Base-by-base conservation (phyloP, 2,329 filamentous ascomycete species). In the Ampelomyces quisqualis region DNA sequence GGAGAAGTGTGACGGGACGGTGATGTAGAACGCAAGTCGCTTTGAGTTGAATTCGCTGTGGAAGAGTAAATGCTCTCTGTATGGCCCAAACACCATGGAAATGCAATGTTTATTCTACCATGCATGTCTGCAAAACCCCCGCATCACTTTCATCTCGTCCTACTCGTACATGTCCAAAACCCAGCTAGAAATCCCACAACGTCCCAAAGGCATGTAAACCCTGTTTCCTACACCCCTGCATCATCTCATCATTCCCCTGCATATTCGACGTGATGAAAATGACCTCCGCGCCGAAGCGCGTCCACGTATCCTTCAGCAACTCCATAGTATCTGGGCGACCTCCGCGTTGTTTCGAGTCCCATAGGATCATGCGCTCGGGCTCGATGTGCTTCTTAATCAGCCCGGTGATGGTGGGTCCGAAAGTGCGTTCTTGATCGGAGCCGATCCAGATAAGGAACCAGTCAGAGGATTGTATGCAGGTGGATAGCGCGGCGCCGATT, bases 371-470 rank as follows among this genome's bases (percentile, higher is more conserved):
- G 13, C 63, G 47, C 44, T 65, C 63, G 4, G 63, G 63, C 35
- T 62, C 58, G 13, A 67, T 67, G 38, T 64, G 41, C 31, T 60
- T 57, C 33, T 53, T 52, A 24, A 67, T 65, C 11, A 67, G 49
- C 8, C 57, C 55, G 2, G 60, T 49, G 13, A 67, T 59, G 3
- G 61, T 67, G 3, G 63, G 63, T 7, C 63, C 63, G 20, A 67
- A 67, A 0, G 63, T 67, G 27, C 51, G 47, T 29, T 67, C 63
- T 39, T 67, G 63, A 30, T 67, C 61, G 3, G 62, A 65, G 9
- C 63, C 63, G 24, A 67, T 67, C 63, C 63, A 67, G 34, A 67
- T 67, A 10, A 67, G 47, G 34, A 67, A 67, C 63, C 63, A 67
- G 43, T 67, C 52, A 7, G 58, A 58, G 10, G 47, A 56, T 34